phyloP scores from a whole-genome alignment of 768 basidiomycete species.

The Boletus pseudopeckii region DNA sequence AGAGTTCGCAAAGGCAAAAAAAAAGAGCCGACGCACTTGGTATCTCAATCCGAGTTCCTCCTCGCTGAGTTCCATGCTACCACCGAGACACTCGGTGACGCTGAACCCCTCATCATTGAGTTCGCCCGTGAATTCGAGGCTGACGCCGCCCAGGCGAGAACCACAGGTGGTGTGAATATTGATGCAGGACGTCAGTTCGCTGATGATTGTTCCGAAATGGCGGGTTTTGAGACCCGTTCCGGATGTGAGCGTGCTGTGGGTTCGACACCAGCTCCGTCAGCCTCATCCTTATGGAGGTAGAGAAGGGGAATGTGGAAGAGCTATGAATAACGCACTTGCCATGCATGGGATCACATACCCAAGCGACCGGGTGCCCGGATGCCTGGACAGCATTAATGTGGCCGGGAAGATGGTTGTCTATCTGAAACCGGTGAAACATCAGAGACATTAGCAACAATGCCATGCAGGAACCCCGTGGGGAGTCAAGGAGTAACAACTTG shows the following conservation, averaged over 20 bases:
- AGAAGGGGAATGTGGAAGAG: not conserved
- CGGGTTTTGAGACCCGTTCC: conserved; percentile 83
- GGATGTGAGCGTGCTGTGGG: conserved; percentile 74
- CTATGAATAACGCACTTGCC: conserved; percentile 69
- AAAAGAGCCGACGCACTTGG: conserved; percentile 47
- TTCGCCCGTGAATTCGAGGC: conserved; percentile 91
- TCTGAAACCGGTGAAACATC: conserved; percentile 39
- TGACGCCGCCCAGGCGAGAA: conserved; percentile 81
- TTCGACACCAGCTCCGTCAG: not conserved
- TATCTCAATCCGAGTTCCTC: conserved; percentile 89
- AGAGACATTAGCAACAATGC: not conserved
- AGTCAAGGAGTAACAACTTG: conserved; percentile 24
- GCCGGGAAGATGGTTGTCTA: conserved; percentile 65
- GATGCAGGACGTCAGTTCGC: conserved; percentile 79
- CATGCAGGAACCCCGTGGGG: not conserved
- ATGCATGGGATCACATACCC: conserved; percentile 99
- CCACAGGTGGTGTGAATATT: conserved; percentile 69
- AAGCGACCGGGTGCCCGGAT: conserved; percentile 83
- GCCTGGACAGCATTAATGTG: conserved; percentile 81
- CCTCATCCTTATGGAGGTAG: not conserved
- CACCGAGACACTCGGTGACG: conserved; percentile 96
- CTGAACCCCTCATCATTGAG: conserved; percentile 87
- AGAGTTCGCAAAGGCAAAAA: not conserved
- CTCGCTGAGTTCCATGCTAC: conserved; percentile 91
- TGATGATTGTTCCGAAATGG: conserved; percentile 83